These are phyloP conservation scores for Coemansia sp. DNA, from an alignment of 192 early-diverging fungal species.

Conservation along the genomic window DNA sequence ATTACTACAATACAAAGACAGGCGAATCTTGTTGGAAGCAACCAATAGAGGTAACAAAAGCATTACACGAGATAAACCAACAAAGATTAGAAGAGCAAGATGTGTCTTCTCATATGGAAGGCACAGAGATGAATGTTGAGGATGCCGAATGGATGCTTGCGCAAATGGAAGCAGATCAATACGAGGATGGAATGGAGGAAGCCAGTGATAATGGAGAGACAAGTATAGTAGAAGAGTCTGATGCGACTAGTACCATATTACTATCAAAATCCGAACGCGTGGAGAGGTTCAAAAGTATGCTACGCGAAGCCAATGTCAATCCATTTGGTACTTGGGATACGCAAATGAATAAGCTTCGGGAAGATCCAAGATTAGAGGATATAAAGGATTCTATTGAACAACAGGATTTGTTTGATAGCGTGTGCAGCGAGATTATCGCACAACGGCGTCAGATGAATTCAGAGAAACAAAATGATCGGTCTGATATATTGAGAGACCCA, in stretches of 20 bases:
- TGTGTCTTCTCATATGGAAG: background rate
- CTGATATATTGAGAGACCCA: slow-evolving; percentile 5
- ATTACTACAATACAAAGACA: slow-evolving; percentile 31
- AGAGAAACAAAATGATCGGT: background rate
- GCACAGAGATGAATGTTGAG: slow-evolving; percentile 39
- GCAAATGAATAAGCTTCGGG: slow-evolving; percentile 3
- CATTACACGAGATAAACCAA: background rate
- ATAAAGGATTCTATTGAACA: slow-evolving; percentile 16
- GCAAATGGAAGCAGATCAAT: slow-evolving; percentile 21
- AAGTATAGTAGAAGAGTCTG: background rate
- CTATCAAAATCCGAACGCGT: slow-evolving; percentile 16
- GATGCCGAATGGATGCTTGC: slow-evolving; percentile 54
- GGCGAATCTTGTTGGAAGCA: slow-evolving; percentile 22
- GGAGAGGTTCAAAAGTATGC: slow-evolving; percentile 32
- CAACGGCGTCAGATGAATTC: slow-evolving; percentile 9
- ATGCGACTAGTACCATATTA: background rate
- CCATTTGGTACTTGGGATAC: slow-evolving; percentile 42
- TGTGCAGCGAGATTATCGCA: slow-evolving; percentile 16
- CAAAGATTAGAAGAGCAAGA: slow-evolving; percentile 2
- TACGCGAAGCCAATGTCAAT: slow-evolving; percentile 19
- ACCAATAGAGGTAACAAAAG: slow-evolving; percentile 11
- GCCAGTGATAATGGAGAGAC: background rate
- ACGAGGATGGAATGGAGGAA: slow-evolving; percentile 11
- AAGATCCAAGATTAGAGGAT: slow-evolving; percentile 15
- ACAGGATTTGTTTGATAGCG: slow-evolving; percentile 32